Conservation (phyloP, 352 stramenopile species). For the Phytophthora sojae region DNA sequence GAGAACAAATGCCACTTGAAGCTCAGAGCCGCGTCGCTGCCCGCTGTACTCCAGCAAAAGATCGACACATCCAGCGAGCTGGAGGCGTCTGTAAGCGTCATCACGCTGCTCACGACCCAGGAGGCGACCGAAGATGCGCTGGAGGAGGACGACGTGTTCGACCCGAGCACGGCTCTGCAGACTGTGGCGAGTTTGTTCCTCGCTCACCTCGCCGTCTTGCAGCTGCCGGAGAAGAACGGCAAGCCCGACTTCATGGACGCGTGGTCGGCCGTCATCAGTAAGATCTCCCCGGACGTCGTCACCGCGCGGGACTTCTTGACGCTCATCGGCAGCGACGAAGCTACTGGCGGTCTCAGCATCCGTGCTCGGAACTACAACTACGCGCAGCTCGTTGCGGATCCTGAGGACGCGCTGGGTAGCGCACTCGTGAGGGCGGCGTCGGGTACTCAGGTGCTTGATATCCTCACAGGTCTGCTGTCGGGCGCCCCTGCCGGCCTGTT, state of each 20-base stretch:
- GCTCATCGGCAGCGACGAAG: constrained; percentile 53
- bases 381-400: constrained; percentile 63
- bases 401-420: constrained; percentile 51
- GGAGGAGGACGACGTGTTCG: constrained; percentile 45
- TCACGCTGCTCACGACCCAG: constrained; percentile 67
- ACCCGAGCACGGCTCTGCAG: constrained; percentile 47
- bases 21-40: constrained; percentile 46
- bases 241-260: constrained; percentile 76
- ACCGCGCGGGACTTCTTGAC: constrained; percentile 64
- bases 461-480: constrained; percentile 66
- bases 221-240: constrained; percentile 61
- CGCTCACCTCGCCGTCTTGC: constrained; percentile 55
- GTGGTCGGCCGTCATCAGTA: constrained; percentile 71
- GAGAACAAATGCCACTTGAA: constrained; percentile 71
- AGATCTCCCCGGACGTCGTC: constrained; percentile 71
- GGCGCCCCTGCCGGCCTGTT: constrained; percentile 61
- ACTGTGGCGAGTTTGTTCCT: constrained; percentile 64
- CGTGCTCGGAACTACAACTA: constrained; percentile 70
- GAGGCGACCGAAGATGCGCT: constrained; percentile 58
- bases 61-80: constrained; percentile 30
- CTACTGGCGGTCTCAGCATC: constrained; percentile 51
- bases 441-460: constrained; percentile 71
- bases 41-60: constrained; percentile 36
- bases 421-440: constrained; percentile 57
- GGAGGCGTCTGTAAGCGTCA: constrained; percentile 51